phyloP scores from a whole-genome alignment of 208 protist genomes.

The Angomonas deanei region DNA sequence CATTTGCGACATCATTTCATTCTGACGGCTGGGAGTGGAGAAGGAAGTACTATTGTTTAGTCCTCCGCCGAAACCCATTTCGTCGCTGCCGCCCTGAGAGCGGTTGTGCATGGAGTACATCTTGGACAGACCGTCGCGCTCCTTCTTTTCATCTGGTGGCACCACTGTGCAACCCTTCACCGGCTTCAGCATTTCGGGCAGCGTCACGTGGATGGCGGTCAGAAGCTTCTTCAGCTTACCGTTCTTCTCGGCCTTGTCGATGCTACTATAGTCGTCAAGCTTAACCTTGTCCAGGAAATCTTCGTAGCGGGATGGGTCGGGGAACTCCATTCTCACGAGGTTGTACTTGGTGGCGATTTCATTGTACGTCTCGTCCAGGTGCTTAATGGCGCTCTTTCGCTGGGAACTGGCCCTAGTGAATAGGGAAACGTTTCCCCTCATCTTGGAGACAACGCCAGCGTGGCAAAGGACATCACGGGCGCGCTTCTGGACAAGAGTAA shows the following conservation, averaged over 20 bases:
- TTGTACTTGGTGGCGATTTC: conserved; percentile 43
- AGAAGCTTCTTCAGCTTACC: conserved; percentile 41
- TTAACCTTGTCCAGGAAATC: conserved; percentile 61
- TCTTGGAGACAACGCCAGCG: conserved; percentile 69
- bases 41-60: not conserved
- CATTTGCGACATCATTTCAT: conserved; percentile 31
- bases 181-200: conserved; percentile 53
- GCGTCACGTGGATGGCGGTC: conserved; percentile 42
- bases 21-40: not conserved
- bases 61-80: not conserved
- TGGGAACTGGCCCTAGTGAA: conserved; percentile 76
- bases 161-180: conserved; percentile 10
- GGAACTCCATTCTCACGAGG: conserved; percentile 58
- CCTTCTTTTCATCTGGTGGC: conserved; percentile 5
- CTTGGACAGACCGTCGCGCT: conserved; percentile 32
- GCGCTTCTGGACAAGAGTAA: conserved; percentile 86
- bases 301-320: conserved; percentile 33
- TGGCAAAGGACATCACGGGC: conserved; percentile 86
- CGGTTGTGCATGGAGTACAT: conserved; percentile 45
- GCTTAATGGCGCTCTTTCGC: conserved; percentile 44
- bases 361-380: conserved; percentile 56
- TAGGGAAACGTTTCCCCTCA: conserved; percentile 57
- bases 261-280: conserved; percentile 41
- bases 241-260: conserved; percentile 66
- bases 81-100: conserved; percentile 20